Conservation (phyloP, 2,329 filamentous ascomycete species). For the Salinomyces thailandicus region DNA sequence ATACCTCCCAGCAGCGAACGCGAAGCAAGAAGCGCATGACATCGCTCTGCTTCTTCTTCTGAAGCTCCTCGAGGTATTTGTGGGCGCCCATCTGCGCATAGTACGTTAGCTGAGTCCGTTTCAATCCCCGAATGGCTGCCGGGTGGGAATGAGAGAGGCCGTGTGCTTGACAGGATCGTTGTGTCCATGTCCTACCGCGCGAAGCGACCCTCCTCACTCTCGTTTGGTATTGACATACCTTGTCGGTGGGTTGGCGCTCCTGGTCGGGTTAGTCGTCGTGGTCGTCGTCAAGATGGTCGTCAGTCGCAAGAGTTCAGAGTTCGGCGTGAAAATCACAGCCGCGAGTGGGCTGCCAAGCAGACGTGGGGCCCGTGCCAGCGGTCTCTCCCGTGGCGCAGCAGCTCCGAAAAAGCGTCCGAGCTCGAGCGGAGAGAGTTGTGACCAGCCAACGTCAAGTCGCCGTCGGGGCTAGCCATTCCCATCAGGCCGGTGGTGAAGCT, state of each 20-base stretch:
- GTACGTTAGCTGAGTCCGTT: no score
- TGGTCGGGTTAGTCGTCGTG: slow-evolving; percentile 5
- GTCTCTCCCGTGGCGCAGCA: neutral
- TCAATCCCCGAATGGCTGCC: no score
- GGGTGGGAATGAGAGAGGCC: no score
- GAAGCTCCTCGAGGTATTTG: slow-evolving; percentile 99
- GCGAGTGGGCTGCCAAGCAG: neutral
- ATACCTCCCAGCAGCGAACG: slow-evolving; percentile 99
- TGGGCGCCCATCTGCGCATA: slow-evolving; percentile 82
- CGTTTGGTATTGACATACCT: slow-evolving; percentile 21
- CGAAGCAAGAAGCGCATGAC: slow-evolving; percentile 99
- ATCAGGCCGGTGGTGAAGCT: no score
- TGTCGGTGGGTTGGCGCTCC: slow-evolving; percentile 11
- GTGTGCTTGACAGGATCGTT: no score
- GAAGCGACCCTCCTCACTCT: no score
- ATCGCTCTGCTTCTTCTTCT: slow-evolving; percentile 99
- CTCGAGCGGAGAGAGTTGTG: no score
- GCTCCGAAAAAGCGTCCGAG: no score
- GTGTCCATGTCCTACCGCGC: no score
- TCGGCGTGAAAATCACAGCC: neutral
- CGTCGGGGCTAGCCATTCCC: no score
- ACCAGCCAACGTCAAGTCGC: no score
- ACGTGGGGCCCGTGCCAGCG: neutral
- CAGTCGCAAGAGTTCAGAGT: slow-evolving; percentile 6
- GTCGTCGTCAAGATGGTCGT: slow-evolving; percentile 2